Evolutionary conservation across 2,329 filamentous ascomycete species (phyloP), one percentile per base, ranked within the genome.

Genomic region (Alternaria conjuncta): DNA sequence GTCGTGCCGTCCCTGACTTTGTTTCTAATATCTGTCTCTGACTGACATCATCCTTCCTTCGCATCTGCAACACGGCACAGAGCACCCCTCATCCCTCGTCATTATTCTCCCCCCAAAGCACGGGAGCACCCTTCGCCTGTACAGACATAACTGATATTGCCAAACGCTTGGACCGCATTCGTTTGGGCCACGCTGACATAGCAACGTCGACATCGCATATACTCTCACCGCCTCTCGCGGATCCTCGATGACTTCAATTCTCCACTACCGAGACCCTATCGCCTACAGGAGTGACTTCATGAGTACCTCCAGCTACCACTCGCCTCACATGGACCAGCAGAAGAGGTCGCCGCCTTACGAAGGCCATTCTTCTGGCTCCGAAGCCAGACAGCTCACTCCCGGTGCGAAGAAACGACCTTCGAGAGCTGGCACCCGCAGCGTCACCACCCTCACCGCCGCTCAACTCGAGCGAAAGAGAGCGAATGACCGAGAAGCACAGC

Each of bases 401-500:
- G 78, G 78, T 26, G 70, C 73, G 60, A 85, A 84, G 75, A 83
- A 84, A 70, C 78, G 84, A 43, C 81, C 83, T 18, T 86, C 86
- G 49, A 82, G 86, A 74, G 85, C 85, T 36, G 86, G 86, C 11
- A 86, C 85, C 47, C 83, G 86, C 62, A 88, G 85, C 73, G 86
- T 88, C 45, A 85, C 84, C 41, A 86, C 85, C 10, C 79, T 88
- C 58, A 87, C 86, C 15, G 82, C 85, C 30, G 86, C 86, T 61
- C 86, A 88, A 71, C 79, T 88, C 53, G 86, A 88, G 70, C 80
- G 86, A 55, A 88, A 88, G 75, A 82, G 86, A 63, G 86, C 86
- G 65, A 88, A 88, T 74, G 86, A 88, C 74, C 82, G 86, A 65
- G 86, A 88, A 75, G 86, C 86, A 57, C 86, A 88, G 72, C 82